Base-by-base conservation (phyloP, 441 rosid genomes). In the Croton setiger region DNA sequence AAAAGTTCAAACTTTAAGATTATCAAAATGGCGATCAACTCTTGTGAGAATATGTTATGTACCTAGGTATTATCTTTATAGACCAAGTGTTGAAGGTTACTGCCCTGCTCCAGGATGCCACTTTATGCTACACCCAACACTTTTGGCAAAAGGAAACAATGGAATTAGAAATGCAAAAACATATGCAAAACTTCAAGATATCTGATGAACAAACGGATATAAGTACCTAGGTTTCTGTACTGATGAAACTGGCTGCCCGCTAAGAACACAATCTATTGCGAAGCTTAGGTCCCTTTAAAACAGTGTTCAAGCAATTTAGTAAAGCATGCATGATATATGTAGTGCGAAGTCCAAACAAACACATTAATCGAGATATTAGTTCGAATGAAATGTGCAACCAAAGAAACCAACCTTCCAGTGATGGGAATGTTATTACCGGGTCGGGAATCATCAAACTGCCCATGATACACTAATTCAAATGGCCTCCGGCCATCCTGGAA, bases 111-210 rank as follows among this genome's bases (percentile, higher is more conserved):
- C 74, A 3, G 92, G 93, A 78, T 93, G 93, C 97, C 98, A 93
- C 81, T 91, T 93, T 76, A 93, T 88, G 87, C 97, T 91, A 91
- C 97, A 93, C 68, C 98, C 95, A 71, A 89, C 81, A 72, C 98
- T 93, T 67, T 53, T 44, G 58, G 64, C 59, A 70, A 74, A 72
- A 65, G 41, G 63, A 55, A 67, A 62, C 15, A 52, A 18, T 35
- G 58, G 67, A 13, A 20, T 63, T 56, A 67, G 73, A 75, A 63
- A 53, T 53, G 39, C 63, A 67, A 72, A 49, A 18, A 72, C 1
- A 66, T 45, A 66, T 53, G 63, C 31, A 41, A 67, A 18, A 65
- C 60, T 49, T 44, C 5, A 54, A 58, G 65, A 67, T 60, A 47
- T 58, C 18, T 17, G 43, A 36, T 15, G 7, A 35, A 56, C 58